phyloP scores from a whole-genome alignment of 2,329 filamentous ascomycete species.

The Boeremia exigua region DNA sequence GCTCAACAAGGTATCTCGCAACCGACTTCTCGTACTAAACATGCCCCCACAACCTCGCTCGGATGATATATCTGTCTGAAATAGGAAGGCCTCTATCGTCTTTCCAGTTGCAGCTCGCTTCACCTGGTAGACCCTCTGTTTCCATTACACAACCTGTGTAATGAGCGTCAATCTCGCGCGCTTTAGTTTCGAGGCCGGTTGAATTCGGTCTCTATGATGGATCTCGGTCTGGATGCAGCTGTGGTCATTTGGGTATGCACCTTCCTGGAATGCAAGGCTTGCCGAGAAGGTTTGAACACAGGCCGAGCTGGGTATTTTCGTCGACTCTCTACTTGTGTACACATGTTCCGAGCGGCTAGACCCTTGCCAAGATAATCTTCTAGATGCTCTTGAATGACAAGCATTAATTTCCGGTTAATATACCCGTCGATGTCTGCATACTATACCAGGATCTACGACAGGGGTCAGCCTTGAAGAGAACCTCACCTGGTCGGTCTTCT shows the following conservation, averaged over 20 bases:
- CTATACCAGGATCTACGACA: constrained; percentile 44
- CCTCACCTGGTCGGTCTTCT: background rate
- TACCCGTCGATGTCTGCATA: constrained; percentile 44
- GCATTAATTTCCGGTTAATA: constrained; percentile 46
- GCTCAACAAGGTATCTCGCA: too few species aligned
- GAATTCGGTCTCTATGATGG: constrained; percentile 14
- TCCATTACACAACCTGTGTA: constrained; percentile 33
- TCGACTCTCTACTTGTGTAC: constrained; percentile 17
- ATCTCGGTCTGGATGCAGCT: constrained; percentile 29
- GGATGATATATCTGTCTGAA: too few species aligned
- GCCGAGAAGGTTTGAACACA: constrained; percentile 5
- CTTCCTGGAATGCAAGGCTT: constrained; percentile 14
- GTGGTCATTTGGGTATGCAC: constrained; percentile 16
- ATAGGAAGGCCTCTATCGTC: background rate
- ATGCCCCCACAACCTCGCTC: background rate
- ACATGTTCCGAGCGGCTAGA: constrained; percentile 2
- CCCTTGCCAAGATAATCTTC: constrained; percentile 4
- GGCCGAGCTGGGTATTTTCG: background rate
- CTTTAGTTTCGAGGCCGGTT: constrained; percentile 27
- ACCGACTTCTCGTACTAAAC: background rate
- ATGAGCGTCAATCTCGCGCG: constrained; percentile 44
- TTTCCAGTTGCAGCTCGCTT: constrained; percentile 11
- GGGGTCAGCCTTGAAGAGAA: constrained; percentile 27
- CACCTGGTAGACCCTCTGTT: constrained; percentile 10
- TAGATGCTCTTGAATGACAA: constrained; percentile 36